These are phyloP conservation scores for Cenchrus purpureus DNA, from an alignment of 176 grass and related monocot genomes.

Conservation along the genomic window DNA sequence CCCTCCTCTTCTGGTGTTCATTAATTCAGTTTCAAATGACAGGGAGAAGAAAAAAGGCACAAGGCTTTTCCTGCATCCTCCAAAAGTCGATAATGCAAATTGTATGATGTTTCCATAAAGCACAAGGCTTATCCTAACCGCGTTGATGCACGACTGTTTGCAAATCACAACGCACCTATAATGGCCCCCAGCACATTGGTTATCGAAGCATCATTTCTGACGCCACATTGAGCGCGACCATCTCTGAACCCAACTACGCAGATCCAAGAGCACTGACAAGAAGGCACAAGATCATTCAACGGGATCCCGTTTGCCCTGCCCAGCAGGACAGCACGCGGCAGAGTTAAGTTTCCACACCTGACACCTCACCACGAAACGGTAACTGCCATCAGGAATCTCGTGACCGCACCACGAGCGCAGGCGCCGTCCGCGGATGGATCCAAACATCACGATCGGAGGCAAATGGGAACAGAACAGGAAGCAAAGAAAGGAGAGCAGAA, in stretches of 20 bases:
- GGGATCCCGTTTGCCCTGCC: neutral
- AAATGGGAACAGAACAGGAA: neutral
- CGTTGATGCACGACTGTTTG: neutral
- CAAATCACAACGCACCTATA: neutral
- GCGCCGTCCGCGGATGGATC: constrained; percentile 3
- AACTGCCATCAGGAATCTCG: neutral
- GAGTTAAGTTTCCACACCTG: neutral
- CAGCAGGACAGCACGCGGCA: neutral
- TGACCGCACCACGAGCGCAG: neutral
- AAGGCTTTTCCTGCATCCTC: neutral
- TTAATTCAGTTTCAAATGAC: neutral
- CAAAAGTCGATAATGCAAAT: neutral
- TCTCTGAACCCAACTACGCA: neutral
- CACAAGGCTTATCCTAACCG: neutral
- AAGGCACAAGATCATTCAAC: neutral
- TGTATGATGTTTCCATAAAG: neutral
- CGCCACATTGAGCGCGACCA: neutral
- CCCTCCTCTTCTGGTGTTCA: constrained; percentile 10
- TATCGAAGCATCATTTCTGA: neutral
- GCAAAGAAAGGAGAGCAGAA: neutral
- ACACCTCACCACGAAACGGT: neutral
- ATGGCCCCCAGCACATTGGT: neutral
- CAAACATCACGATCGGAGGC: neutral
- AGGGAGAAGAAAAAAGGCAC: constrained; percentile 26
- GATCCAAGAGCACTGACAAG: constrained; percentile 9